Conservation (phyloP, 805 yeast genomes). For the Zygosaccharomyces gambellarensis region DNA sequence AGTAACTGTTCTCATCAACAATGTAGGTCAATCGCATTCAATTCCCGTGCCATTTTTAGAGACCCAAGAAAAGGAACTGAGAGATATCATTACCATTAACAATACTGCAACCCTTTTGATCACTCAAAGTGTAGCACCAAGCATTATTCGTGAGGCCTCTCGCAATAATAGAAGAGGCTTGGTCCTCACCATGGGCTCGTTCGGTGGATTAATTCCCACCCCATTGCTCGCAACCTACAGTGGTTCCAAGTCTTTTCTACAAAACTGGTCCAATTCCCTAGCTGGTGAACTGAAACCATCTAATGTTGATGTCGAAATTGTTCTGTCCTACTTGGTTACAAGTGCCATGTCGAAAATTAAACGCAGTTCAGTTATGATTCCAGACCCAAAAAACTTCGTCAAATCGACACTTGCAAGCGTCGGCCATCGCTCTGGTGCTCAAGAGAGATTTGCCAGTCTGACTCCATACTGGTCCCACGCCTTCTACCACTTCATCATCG, state of each 20-base stretch:
- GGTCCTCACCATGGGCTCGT: constrained; percentile 92
- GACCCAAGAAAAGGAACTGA: constrained; percentile 68
- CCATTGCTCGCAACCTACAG: constrained; percentile 91
- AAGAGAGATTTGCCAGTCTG: constrained; percentile 75
- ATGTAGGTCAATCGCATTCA: constrained; percentile 91
- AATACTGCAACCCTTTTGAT: constrained; percentile 76
- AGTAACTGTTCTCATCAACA: constrained; percentile 76
- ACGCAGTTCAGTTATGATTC: constrained; percentile 68
- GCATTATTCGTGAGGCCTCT: constrained; percentile 52
- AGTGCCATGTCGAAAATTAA: constrained; percentile 94
- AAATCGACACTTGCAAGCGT: constrained; percentile 58
- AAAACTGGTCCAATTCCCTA: constrained; percentile 85
- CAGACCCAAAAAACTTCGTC: constrained; percentile 79
- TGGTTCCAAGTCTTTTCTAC: constrained; percentile 93
- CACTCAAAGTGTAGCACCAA: constrained; percentile 74
- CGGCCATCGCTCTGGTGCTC: constrained; percentile 90
- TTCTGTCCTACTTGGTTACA: constrained; percentile 83
- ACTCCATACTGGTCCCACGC: constrained; percentile 97
- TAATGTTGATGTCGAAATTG: constrained; percentile 80
- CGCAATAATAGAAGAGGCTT: constrained; percentile 54
- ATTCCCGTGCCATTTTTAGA: constrained; percentile 92
- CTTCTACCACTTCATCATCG: constrained; percentile 77
- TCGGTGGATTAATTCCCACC: constrained; percentile 90
- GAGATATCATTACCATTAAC: constrained; percentile 78
- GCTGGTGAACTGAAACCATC: constrained; percentile 72